Evolutionary conservation across 768 basidiomycete species (phyloP).

Genomic region (Dictyophora rubrovolvata): DNA sequence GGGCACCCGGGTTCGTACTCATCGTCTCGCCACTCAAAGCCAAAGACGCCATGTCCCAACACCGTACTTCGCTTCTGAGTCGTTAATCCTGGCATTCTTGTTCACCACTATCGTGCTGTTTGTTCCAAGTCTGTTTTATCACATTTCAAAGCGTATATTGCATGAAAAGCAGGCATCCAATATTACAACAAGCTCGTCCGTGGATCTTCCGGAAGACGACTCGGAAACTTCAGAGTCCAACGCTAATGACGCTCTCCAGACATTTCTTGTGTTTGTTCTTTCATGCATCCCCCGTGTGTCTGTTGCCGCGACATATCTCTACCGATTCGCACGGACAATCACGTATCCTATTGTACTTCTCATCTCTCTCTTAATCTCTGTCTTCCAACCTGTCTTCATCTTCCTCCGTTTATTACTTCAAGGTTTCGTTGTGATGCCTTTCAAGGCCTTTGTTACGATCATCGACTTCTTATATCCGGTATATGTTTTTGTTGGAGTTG

Average conservation of each 20-base stretch:
- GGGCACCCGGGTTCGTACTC: not conserved
- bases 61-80: not conserved
- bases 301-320: not conserved
- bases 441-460: not conserved
- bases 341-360: not conserved
- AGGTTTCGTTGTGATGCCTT: not conserved
- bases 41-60: not conserved
- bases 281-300: conserved; percentile 1
- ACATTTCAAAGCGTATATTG: not conserved
- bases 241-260: not conserved
- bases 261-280: not conserved
- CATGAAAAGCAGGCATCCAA: not conserved
- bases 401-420: not conserved
- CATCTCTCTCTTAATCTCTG: not conserved
- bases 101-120: not conserved
- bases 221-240: not conserved
- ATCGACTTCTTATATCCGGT: conserved; percentile 4
- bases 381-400: not conserved
- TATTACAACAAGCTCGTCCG: not conserved
- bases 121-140: conserved; percentile 4
- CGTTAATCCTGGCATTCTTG: conserved; percentile 1
- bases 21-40: not conserved
- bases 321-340: not conserved
- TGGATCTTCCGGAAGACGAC: too few relatives aligned
- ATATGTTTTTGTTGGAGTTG: conserved; percentile 2